Evolutionary conservation across 108 stramenopile genomes (phyloP).

Genomic region (Poteriospumella lacustris): DNA sequence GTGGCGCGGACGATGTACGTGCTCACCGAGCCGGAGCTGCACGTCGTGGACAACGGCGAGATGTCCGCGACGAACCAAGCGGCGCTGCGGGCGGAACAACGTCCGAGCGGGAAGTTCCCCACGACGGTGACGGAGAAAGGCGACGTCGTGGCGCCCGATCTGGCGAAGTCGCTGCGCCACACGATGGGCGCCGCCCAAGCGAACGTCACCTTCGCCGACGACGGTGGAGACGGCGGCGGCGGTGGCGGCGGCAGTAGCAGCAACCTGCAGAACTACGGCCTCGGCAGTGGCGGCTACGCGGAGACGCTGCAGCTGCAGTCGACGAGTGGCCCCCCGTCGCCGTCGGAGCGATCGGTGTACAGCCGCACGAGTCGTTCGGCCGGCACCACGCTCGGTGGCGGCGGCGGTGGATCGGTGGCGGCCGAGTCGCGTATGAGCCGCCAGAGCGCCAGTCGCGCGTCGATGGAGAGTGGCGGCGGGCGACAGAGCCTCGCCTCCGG

Average conservation of each 20-base stretch:
- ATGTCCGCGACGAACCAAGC: not conserved
- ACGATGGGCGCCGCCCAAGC: not conserved
- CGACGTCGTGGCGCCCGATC: not conserved
- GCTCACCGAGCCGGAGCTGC: not conserved
- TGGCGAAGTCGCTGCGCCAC: not conserved
- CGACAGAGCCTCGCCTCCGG: not conserved
- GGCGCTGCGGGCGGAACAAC: not conserved
- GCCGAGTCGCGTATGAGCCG: no score
- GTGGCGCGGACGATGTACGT: not conserved
- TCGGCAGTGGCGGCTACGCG: no score
- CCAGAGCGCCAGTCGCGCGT: no score
- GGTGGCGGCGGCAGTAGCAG: no score
- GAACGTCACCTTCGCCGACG: not conserved
- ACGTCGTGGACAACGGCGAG: not conserved
- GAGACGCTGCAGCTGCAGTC: no score
- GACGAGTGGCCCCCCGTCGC: no score
- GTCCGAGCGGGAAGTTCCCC: not conserved
- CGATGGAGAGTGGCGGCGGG: not conserved
- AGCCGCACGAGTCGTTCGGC: no score
- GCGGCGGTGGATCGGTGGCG: no score
- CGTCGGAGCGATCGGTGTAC: no score
- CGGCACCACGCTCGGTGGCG: no score
- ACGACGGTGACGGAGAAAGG: not conserved
- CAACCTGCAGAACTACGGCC: no score
- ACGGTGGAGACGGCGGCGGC: not conserved